A percentile compares a stretch with the other conserved stretches of the same genome.
Conservation (phyloP, 2,329 filamentous ascomycete species). For the Pseudopyricularia cyperi region DNA sequence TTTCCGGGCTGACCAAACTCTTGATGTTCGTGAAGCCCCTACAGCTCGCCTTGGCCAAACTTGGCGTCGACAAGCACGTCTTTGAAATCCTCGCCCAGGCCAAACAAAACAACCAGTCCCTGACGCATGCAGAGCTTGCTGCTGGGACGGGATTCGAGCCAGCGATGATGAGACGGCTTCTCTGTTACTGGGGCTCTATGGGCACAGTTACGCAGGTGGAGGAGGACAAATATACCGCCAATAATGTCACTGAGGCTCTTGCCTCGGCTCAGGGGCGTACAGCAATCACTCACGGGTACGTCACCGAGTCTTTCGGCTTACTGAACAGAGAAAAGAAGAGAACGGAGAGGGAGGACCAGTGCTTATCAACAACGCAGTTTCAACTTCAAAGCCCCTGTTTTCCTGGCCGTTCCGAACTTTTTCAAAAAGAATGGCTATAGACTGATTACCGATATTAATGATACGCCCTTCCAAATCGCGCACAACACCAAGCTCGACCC, state of each 20-base stretch:
- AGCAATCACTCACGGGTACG: not conserved
- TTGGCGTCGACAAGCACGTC: not conserved
- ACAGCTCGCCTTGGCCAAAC: not conserved
- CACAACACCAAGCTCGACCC: constrained; percentile 18
- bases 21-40: not conserved
- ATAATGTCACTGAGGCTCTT: not conserved
- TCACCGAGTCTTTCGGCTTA: not conserved
- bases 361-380: not conserved
- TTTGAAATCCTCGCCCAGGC: not conserved
- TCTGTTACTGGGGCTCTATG: not conserved
- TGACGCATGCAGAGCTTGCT: not conserved
- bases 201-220: not conserved
- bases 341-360: too few species aligned
- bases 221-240: not conserved
- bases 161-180: not conserved
- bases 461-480: constrained; percentile 18
- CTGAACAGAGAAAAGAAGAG: not conserved
- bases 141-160: not conserved
- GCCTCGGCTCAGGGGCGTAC: not conserved
- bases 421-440: constrained; percentile 14
- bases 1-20: not conserved
- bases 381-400: not conserved
- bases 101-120: not conserved
- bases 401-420: constrained; percentile 10
- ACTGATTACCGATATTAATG: constrained; percentile 12